phyloP scores from a whole-genome alignment of 2,329 filamentous ascomycete species.

The Talaromyces islandicus region DNA sequence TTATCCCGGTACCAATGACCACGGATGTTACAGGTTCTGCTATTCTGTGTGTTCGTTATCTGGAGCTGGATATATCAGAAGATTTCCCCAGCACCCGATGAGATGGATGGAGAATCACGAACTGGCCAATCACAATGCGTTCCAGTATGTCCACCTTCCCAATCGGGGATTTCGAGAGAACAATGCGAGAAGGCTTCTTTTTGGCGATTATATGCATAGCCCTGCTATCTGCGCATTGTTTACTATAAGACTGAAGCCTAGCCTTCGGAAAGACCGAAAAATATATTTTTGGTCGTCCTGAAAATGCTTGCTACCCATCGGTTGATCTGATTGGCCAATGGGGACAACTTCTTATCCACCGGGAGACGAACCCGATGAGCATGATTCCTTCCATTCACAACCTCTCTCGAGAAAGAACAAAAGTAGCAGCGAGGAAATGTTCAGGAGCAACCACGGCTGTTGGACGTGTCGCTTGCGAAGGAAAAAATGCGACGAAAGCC shows the following conservation, averaged over 20 bases:
- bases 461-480: conserved; percentile 62
- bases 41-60: neutral
- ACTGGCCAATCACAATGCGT: too few relatives aligned
- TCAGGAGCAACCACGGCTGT: conserved; percentile 40
- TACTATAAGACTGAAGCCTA: neutral
- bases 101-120: too few relatives aligned
- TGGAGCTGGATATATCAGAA: neutral
- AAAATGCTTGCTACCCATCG: neutral
- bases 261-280: neutral
- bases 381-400: neutral
- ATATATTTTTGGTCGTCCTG: neutral
- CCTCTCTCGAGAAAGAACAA: neutral
- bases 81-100: neutral
- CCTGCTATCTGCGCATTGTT: neutral
- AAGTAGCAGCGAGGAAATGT: neutral
- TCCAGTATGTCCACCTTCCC: neutral
- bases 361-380: neutral
- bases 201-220: neutral
- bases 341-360: neutral
- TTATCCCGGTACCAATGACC: conserved; percentile 1
- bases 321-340: neutral
- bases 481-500: conserved; percentile 66
- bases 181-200: neutral
- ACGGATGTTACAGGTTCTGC: neutral
- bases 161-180: neutral